A percentile compares a stretch with the other conserved stretches of the same genome.
These are phyloP conservation scores for Helotiales sp. DNA, from an alignment of 2,329 filamentous ascomycete genomes.

Conservation along the genomic window DNA sequence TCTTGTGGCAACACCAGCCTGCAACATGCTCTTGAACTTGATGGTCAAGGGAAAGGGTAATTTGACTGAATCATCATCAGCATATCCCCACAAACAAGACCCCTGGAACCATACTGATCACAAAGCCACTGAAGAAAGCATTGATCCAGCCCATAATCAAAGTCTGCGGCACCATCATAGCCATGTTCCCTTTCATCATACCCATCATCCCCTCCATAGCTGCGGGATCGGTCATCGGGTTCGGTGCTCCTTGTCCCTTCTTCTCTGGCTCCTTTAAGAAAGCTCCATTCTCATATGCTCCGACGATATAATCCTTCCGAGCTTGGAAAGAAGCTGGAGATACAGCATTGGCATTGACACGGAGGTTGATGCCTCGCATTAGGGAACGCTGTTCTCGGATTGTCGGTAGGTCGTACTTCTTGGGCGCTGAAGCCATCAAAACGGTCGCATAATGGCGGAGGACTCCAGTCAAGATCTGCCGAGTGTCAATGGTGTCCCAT, in stretches of 20 bases:
- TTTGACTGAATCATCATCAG: slow-evolving; percentile 65
- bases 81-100: not conserved
- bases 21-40: slow-evolving; percentile 99
- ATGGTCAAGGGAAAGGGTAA: slow-evolving; percentile 95
- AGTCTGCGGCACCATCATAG: slow-evolving; percentile 99
- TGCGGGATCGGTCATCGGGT: slow-evolving; percentile 92
- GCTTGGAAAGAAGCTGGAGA: slow-evolving; percentile 74
- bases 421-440: slow-evolving; percentile 83
- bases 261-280: slow-evolving; percentile 88
- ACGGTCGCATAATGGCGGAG: slow-evolving; percentile 94
- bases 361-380: slow-evolving; percentile 79
- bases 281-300: slow-evolving; percentile 79
- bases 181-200: slow-evolving; percentile 99
- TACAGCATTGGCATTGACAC: slow-evolving; percentile 78
- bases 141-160: slow-evolving; percentile 99
- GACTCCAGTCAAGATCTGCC: slow-evolving; percentile 83
- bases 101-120: slow-evolving; percentile 72
- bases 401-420: slow-evolving; percentile 72
- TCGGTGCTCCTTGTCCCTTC: slow-evolving; percentile 83
- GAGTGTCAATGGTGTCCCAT: slow-evolving; percentile 4
- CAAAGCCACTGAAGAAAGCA: slow-evolving; percentile 96
- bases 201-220: slow-evolving; percentile 99
- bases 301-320: slow-evolving; percentile 80
- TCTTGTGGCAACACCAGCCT: slow-evolving; percentile 91
- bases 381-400: slow-evolving; percentile 87